Conservation (phyloP, 2,329 filamentous ascomycete species). For the Diaporthe eres region DNA sequence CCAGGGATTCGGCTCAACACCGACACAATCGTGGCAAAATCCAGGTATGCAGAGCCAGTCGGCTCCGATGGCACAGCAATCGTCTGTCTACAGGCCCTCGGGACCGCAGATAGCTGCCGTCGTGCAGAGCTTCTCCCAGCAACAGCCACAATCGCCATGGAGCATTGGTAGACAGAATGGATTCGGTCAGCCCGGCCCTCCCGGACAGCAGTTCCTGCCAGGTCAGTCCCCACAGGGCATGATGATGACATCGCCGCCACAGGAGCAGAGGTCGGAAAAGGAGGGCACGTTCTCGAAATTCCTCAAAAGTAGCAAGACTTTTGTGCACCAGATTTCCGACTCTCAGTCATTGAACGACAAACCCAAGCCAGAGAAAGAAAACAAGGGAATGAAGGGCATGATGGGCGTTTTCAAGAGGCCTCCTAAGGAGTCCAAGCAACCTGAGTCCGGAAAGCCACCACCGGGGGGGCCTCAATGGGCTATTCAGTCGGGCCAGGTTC, state of each 20-base stretch:
- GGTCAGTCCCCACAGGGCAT: constrained; percentile 32
- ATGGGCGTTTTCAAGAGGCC: constrained; percentile 47
- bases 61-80: constrained; percentile 25
- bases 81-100: constrained; percentile 40
- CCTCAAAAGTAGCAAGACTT: constrained; percentile 42
- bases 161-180: constrained; percentile 35
- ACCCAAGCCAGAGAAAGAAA: constrained; percentile 45
- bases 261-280: constrained; percentile 39
- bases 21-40: constrained; percentile 10
- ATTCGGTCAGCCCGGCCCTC: neutral
- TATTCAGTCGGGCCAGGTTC: constrained; percentile 17
- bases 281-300: constrained; percentile 43
- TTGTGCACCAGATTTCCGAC: constrained; percentile 39
- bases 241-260: constrained; percentile 37
- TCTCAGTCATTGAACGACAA: constrained; percentile 43
- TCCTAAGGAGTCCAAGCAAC: constrained; percentile 45
- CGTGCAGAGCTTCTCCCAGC: constrained; percentile 35
- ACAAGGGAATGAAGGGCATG: constrained; percentile 46
- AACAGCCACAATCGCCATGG: constrained; percentile 35
- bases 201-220: constrained; percentile 30
- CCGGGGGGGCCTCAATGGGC: constrained; percentile 47
- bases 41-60: constrained; percentile 16
- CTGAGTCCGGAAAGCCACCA: constrained; percentile 44
- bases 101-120: constrained; percentile 30
- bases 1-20: constrained; percentile 28